Conservation (phyloP, 2,329 filamentous ascomycete species). For the Curvularia eragrostidis region DNA sequence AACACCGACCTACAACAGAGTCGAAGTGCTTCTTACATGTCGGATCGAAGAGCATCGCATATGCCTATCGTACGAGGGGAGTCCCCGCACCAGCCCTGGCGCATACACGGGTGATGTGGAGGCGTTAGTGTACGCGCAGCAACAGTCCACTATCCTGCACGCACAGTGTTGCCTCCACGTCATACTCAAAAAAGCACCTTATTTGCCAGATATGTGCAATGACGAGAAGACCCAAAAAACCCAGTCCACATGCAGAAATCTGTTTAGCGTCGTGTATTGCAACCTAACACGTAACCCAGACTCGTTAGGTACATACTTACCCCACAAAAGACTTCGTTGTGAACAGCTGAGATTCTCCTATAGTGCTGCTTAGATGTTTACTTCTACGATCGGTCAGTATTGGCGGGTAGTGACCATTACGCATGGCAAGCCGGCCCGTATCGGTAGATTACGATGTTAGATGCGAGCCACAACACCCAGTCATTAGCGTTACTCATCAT, state of each 20-base stretch:
- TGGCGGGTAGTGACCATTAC: too few relatives aligned
- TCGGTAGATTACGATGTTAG: too few relatives aligned
- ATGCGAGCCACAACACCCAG: too few relatives aligned
- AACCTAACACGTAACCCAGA: background rate
- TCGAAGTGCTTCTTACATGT: background rate
- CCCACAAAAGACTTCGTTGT: too few relatives aligned
- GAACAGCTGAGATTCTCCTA: background rate
- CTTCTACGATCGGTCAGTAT: too few relatives aligned
- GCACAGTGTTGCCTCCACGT: background rate
- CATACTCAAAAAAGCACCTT: background rate
- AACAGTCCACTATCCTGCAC: conserved; percentile 1
- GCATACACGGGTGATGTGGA: conserved; percentile 1
- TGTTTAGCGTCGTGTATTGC: background rate
- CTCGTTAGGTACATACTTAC: background rate
- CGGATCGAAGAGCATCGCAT: too few relatives aligned
- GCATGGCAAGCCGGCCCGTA: too few relatives aligned
- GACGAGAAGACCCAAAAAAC: background rate
- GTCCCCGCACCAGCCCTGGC: background rate
- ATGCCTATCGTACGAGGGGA: background rate
- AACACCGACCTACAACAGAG: background rate
- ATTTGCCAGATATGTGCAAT: background rate
- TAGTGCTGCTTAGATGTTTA: background rate
- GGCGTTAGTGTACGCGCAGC: background rate
- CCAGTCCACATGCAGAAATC: background rate
- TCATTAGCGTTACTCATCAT: too few relatives aligned